A percentile compares a stretch with the other conserved stretches of the same genome.
These are phyloP conservation scores for Aegilops umbellulata DNA, from an alignment of 176 grass and related monocot species.

Conservation along the genomic window DNA sequence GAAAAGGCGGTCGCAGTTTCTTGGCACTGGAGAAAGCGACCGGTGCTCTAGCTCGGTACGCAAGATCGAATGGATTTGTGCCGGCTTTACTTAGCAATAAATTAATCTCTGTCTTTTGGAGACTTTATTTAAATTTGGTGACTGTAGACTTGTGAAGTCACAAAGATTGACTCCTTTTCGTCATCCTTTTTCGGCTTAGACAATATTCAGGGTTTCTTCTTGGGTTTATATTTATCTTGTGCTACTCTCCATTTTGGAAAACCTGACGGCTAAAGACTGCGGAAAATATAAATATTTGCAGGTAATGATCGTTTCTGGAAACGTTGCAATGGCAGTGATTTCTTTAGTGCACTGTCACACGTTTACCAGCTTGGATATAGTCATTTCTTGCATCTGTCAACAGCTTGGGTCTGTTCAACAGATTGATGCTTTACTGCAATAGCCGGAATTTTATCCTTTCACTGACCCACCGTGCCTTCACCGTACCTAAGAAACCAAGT, in stretches of 20 bases:
- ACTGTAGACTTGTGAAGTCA: conserved; percentile 3
- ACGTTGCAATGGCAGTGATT: background rate
- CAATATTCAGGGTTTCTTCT: background rate
- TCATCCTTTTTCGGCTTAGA: background rate
- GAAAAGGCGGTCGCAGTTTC: conserved; percentile 20
- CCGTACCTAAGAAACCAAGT: background rate
- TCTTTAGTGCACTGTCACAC: background rate
- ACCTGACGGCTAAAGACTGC: background rate
- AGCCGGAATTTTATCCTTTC: background rate
- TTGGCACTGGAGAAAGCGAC: background rate
- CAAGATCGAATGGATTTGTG: background rate
- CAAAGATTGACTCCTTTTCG: conserved; percentile 23
- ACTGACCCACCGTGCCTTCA: background rate
- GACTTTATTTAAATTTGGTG: background rate
- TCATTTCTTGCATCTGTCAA: background rate
- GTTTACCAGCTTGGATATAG: too few relatives aligned
- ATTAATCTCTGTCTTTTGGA: background rate
- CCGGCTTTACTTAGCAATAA: background rate
- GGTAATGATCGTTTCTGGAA: background rate
- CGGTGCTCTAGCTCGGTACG: background rate
- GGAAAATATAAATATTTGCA: background rate
- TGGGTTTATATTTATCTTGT: background rate
- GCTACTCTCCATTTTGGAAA: conserved; percentile 9
- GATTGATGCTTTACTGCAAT: background rate
- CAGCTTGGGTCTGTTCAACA: background rate